A percentile compares a stretch with the other conserved stretches of the same genome.
Evolutionary conservation across 257 asterid species (phyloP).

Genomic region (Lycium barbarum): DNA sequence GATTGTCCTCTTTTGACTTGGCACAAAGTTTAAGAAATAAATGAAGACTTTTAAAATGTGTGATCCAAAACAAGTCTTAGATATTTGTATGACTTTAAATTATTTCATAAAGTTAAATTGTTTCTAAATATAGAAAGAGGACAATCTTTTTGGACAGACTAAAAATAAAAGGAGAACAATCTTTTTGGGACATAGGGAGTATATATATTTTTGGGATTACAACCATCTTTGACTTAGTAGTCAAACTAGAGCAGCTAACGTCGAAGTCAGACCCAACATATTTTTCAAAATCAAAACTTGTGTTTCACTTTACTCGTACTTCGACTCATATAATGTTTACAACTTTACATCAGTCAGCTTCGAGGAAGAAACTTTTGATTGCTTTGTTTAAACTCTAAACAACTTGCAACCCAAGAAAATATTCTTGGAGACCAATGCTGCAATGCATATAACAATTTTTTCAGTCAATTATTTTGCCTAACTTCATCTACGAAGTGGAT

Average conservation of each 20-base stretch:
- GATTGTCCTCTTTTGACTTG: too few species aligned
- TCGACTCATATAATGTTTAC: background rate
- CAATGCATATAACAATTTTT: background rate
- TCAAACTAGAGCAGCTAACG: background rate
- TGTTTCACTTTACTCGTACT: background rate
- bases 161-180: too few species aligned
- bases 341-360: background rate
- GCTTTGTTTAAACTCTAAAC: background rate
- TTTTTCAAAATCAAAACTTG: background rate
- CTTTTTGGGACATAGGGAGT: too few species aligned
- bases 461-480: background rate
- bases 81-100: too few species aligned
- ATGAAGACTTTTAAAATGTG: too few species aligned
- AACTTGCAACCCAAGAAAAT: slow-evolving; percentile 29
- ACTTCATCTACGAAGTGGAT: background rate
- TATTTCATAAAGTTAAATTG: too few species aligned
- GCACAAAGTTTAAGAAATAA: too few species aligned
- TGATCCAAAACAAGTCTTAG: too few species aligned
- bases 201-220: background rate
- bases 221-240: background rate
- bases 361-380: background rate
- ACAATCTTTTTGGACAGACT: too few species aligned
- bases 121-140: too few species aligned
- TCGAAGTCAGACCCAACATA: background rate
- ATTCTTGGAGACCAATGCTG: slow-evolving; percentile 17